phyloP scores from a whole-genome alignment of 257 asterid genomes.

The Plectranthus barbatus region DNA sequence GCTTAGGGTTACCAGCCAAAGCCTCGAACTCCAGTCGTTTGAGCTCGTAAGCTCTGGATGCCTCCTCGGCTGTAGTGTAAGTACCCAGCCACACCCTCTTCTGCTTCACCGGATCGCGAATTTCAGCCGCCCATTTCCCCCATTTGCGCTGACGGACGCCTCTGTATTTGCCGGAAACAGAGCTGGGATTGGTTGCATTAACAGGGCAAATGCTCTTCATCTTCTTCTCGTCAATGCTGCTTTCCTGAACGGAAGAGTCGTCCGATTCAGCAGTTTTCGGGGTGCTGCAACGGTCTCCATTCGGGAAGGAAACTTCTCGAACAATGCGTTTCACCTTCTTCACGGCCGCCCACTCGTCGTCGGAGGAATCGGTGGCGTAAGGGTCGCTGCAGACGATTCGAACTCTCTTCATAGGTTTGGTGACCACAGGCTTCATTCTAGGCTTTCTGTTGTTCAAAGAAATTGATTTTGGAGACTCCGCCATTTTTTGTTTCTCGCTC shows the following conservation, averaged over 20 bases:
- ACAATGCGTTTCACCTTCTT: constrained; percentile 41
- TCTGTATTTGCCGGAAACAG: constrained; percentile 27
- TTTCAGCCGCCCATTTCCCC: constrained; percentile 98
- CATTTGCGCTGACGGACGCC: constrained; percentile 88
- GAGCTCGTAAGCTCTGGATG: constrained; percentile 57
- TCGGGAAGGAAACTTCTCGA: constrained; percentile 41
- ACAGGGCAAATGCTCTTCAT: no score
- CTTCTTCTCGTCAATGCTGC: constrained; percentile 28
- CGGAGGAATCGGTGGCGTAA: constrained; percentile 89
- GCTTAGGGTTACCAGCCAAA: constrained; percentile 11
- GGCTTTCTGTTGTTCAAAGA: constrained; percentile 20
- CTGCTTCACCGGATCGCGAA: constrained; percentile 63
- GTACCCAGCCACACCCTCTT: constrained; percentile 89
- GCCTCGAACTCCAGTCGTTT: constrained; percentile 63
- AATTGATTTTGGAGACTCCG: constrained; percentile 29
- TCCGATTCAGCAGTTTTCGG: constrained; percentile 37
- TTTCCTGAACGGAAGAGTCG: constrained; percentile 39
- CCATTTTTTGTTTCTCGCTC: constrained; percentile 21
- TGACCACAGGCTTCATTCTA: constrained; percentile 12
- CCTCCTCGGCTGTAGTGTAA: constrained; percentile 61
- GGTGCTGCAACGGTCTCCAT: not conserved
- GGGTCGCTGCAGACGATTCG: constrained; percentile 66
- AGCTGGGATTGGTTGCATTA: constrained; percentile 6
- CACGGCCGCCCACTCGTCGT: constrained; percentile 38
- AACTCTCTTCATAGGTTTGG: constrained; percentile 33